Evolutionary conservation across 2,329 filamentous ascomycete species (phyloP).

Genomic region (Oidium heveae): DNA sequence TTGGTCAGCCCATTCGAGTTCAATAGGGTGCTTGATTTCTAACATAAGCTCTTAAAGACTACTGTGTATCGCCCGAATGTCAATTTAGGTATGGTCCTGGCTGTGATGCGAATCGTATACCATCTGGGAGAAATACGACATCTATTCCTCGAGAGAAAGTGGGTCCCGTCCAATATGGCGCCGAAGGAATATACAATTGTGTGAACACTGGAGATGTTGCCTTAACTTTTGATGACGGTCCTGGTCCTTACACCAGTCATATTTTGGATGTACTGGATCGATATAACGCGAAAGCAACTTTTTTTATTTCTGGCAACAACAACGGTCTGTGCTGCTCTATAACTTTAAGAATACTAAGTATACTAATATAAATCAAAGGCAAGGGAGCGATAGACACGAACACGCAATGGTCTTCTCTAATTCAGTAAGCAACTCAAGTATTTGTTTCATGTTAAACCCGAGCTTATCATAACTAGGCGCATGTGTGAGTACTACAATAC

Average conservation of each 20-base stretch:
- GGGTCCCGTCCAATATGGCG: slow-evolving; percentile 29
- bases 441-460: neutral
- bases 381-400: slow-evolving; percentile 28
- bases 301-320: slow-evolving; percentile 22
- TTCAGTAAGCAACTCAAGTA: slow-evolving; percentile 4
- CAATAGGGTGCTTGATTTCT: neutral
- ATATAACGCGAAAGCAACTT: slow-evolving; percentile 38
- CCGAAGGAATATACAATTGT: slow-evolving; percentile 29
- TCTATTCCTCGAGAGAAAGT: slow-evolving; percentile 21
- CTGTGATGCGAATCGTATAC: slow-evolving; percentile 31
- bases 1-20: neutral
- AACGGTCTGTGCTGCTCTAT: slow-evolving; percentile 4
- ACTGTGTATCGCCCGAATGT: slow-evolving; percentile 34
- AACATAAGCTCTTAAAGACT: slow-evolving; percentile 14
- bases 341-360: neutral
- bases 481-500: neutral
- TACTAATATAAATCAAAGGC: slow-evolving; percentile 18
- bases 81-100: slow-evolving; percentile 30
- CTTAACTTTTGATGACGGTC: slow-evolving; percentile 43
- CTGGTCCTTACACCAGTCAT: slow-evolving; percentile 32
- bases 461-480: neutral
- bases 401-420: slow-evolving; percentile 17
- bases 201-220: slow-evolving; percentile 33
- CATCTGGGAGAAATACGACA: slow-evolving; percentile 28
- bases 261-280: slow-evolving; percentile 33